Evolutionary conservation across 1,139 yeast genomes (phyloP).

Genomic region (Saccharomycopsis hybrid): DNA sequence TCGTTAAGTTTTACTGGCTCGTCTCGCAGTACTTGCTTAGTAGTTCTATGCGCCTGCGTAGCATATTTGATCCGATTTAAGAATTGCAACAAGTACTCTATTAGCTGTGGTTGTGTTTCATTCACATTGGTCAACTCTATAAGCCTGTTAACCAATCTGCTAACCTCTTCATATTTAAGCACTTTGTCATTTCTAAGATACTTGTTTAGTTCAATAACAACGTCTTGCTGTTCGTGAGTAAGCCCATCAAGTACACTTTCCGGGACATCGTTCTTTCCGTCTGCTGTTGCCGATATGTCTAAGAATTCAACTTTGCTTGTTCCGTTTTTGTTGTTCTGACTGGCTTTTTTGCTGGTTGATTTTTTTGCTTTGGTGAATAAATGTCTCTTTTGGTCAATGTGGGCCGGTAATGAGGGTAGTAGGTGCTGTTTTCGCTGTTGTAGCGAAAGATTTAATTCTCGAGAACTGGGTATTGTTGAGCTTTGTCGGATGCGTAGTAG

Average conservation of each 20-base stretch:
- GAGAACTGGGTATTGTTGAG: too few species aligned
- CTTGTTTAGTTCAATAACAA: slow-evolving; percentile 2
- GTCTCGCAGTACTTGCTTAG: background rate
- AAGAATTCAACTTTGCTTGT: background rate
- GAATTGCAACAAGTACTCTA: slow-evolving; percentile 2
- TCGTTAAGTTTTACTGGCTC: slow-evolving; percentile 9
- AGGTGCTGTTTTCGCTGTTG: too few species aligned
- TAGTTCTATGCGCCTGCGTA: background rate
- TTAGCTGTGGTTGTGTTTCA: background rate
- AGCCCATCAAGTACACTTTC: slow-evolving; percentile 5
- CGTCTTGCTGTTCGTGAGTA: slow-evolving; percentile 9
- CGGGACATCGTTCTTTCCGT: background rate
- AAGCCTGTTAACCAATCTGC: background rate
- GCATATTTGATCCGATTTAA: slow-evolving; percentile 2
- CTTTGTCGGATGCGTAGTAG: too few species aligned
- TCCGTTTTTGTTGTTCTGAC: too few species aligned
- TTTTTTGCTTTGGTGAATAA: too few species aligned
- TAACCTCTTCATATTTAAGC: background rate
- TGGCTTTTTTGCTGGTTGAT: too few species aligned
- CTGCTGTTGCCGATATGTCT: background rate
- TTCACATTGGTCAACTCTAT: background rate
- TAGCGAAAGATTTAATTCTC: too few species aligned
- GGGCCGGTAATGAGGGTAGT: too few species aligned
- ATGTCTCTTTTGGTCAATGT: too few species aligned
- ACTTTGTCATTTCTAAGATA: background rate